Base-by-base conservation (phyloP, 192 early-diverging fungal species). In the Spinellus fusiger region DNA sequence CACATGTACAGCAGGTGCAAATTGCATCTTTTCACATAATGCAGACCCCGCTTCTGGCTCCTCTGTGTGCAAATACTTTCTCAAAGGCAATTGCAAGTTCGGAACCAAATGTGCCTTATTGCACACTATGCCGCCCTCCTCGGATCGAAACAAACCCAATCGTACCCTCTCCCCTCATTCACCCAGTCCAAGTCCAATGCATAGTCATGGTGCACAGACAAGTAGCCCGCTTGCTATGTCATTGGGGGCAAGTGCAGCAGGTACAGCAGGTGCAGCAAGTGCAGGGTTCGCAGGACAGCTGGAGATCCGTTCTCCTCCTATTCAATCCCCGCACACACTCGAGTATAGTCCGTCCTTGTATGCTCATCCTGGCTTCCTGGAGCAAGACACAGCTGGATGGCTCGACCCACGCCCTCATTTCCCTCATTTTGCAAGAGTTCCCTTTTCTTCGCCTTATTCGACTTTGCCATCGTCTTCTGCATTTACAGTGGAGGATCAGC, bases 21-120 rank as follows among this genome's bases (percentile, higher is more conserved):
- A 84, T 52, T 90, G 88, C 56, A 77, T 76, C 59, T 90, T 90
- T 59, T 90, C 86, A 22, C 88, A 90, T 70, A 84, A 83, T 54
- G 67, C 78, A 61, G 81, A 81, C 56, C 51, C 84, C n/a, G 67
- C 76, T 56, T 71, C 82, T 10, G 85, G 86, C 33, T 77, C 79
- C 49, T 69, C 79, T 29, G 79, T 86, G 10, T 90, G 88, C 83
- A 88, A 87, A 62, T 90, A 88, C 62, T 88, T 78, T 62, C 55
- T 83, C 29, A 90, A 90, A 69, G 88, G 88, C 23, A 87, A 86
- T 31, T 90, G 88, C 78, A 87, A 85, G 56, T 90, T 86, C 74
- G 88, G 85, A 20, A 83, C 66, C 59, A 88, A 86, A 59, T 90
- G 88, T 57, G 87, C 88, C 0, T 73, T 90, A 12, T 71, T 77